Evolutionary conservation across 1,284 basidiomycete genomes (phyloP).

Genomic region (Uromyces viciae-fabae): DNA sequence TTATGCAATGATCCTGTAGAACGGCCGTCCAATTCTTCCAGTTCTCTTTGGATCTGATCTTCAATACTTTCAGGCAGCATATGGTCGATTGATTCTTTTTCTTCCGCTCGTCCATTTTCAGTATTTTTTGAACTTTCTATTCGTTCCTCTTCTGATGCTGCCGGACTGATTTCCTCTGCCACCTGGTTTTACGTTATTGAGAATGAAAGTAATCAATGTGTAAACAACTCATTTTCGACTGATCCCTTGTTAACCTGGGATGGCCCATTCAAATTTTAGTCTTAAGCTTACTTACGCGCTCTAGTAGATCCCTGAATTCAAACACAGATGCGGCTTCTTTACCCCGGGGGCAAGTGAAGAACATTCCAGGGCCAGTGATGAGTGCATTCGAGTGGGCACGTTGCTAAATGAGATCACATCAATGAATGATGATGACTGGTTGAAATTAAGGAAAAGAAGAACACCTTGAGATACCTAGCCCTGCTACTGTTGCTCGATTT

Average conservation of each 20-base stretch:
- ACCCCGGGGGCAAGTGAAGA: conserved; percentile 23
- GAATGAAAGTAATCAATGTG: not conserved
- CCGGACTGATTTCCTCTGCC: conserved; percentile 20
- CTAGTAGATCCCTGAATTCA: conserved; percentile 27
- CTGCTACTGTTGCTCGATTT: not conserved
- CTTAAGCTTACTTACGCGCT: conserved; percentile 18
- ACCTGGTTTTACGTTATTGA: conserved; percentile 19
- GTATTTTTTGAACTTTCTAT: not conserved
- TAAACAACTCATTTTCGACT: not conserved
- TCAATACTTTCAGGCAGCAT: conserved; percentile 5
- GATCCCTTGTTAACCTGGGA: no score
- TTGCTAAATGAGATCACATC: conserved; percentile 2
- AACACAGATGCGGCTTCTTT: conserved; percentile 3
- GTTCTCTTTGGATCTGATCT: conserved; percentile 17
- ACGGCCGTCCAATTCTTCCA: conserved; percentile 5
- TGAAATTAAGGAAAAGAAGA: not conserved
- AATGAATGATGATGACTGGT: not conserved
- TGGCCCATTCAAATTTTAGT: no score
- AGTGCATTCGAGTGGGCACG: not conserved
- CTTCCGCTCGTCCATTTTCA: not conserved
- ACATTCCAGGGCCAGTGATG: conserved; percentile 28
- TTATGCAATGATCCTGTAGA: not conserved
- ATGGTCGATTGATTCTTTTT: not conserved
- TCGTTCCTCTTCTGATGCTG: not conserved
- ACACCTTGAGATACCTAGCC: conserved; percentile 18